A percentile compares a stretch with the other conserved stretches of the same genome.
phyloP scores from a whole-genome alignment of 768 basidiomycete species.

The Amanita rubescens region DNA sequence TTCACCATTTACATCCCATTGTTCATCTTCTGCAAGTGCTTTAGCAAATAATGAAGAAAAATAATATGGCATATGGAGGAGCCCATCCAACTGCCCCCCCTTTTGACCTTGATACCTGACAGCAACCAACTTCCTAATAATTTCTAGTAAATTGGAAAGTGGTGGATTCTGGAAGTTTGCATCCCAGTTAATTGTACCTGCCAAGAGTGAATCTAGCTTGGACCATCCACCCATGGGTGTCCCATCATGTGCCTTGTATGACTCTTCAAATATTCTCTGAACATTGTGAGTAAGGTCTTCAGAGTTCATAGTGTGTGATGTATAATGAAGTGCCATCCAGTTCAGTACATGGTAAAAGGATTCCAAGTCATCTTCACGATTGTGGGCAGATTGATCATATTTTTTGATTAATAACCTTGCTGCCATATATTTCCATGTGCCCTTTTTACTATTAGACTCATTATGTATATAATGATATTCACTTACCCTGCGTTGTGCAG shows the following conservation, averaged over 20 bases:
- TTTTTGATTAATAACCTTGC: neutral
- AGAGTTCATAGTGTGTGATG: neutral
- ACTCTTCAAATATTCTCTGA: neutral
- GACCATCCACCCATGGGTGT: neutral
- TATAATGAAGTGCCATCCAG: neutral
- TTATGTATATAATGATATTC: neutral
- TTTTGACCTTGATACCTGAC: neutral
- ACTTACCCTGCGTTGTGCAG: constrained; percentile 1
- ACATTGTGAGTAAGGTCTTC: neutral
- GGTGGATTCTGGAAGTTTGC: neutral
- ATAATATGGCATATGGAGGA: neutral
- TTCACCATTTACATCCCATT: neutral
- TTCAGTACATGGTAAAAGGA: constrained; percentile 3
- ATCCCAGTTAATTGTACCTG: neutral
- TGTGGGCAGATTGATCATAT: neutral
- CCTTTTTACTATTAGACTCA: neutral
- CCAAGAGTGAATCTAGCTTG: neutral
- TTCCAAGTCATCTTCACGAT: constrained; percentile 2
- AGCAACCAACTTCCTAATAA: neutral
- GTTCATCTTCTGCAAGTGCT: neutral
- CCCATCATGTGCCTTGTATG: neutral
- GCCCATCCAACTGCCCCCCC: neutral
- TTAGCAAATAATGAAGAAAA: neutral
- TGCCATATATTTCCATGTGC: constrained; percentile 6
- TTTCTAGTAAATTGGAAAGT: neutral